Conservation (phyloP, 164 flowering plant species). For the Stephania japonica region DNA sequence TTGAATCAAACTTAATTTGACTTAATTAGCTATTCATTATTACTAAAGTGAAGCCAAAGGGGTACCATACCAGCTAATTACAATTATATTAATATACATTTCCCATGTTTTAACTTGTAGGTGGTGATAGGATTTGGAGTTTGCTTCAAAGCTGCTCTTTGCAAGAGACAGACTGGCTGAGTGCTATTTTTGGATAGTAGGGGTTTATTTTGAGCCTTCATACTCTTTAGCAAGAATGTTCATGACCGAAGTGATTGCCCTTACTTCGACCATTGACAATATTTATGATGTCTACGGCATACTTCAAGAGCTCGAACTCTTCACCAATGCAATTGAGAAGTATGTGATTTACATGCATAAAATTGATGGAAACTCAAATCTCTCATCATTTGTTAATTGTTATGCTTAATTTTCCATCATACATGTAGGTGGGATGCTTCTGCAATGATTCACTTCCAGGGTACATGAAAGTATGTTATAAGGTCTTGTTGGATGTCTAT, state of each 20-base stretch:
- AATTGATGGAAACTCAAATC: no score
- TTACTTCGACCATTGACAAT: conserved; percentile 25
- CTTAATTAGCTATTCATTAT: background rate
- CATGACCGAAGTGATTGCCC: background rate
- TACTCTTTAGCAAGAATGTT: no score
- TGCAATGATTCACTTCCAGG: no score
- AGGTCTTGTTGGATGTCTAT: no score
- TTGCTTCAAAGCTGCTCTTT: background rate
- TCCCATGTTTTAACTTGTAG: background rate
- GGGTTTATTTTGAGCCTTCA: no score
- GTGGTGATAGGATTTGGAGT: conserved; percentile 11
- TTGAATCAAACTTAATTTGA: background rate
- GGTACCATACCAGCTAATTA: no score
- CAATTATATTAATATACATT: no score
- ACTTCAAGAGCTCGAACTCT: conserved; percentile 12
- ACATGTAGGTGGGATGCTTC: no score
- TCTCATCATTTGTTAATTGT: no score
- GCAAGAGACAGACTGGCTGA: conserved; percentile 10
- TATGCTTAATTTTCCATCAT: no score
- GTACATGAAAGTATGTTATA: no score
- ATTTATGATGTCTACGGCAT: conserved; percentile 24
- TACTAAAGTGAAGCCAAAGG: background rate
- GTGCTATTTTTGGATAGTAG: background rate
- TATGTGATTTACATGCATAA: no score
- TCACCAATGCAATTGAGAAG: conserved; percentile 10